Conservation (phyloP, 2,329 filamentous ascomycete genomes). For the Exophiala viscosa region DNA sequence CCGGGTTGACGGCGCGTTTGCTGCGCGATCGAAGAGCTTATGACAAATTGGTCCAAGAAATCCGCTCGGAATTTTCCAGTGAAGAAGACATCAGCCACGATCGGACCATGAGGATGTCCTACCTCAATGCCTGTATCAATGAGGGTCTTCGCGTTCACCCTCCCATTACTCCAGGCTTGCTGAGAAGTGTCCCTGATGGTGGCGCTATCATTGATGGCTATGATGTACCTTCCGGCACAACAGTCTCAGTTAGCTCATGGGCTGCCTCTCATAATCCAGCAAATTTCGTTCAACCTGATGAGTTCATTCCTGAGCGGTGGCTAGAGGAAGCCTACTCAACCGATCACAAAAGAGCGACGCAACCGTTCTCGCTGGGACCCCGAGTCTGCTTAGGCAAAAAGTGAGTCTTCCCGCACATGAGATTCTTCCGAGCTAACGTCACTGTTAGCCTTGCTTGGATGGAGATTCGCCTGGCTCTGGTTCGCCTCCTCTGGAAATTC, state of each 20-base stretch:
- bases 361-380: conserved; percentile 48
- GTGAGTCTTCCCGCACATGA: conserved; percentile 33
- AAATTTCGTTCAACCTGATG: conserved; percentile 26
- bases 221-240: conserved; percentile 23
- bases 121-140: conserved; percentile 42
- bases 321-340: conserved; percentile 34
- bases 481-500: background rate
- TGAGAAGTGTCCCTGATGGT: conserved; percentile 37
- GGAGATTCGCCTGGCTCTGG: background rate
- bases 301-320: conserved; percentile 44
- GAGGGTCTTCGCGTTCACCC: conserved; percentile 45
- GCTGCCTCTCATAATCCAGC: conserved; percentile 13
- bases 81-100: conserved; percentile 40
- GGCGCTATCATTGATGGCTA: conserved; percentile 24
- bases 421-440: background rate
- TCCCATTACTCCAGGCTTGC: conserved; percentile 23
- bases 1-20: conserved; percentile 42
- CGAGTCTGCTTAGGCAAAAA: conserved; percentile 31
- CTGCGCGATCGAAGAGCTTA: conserved; percentile 33
- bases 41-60: conserved; percentile 37
- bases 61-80: conserved; percentile 37
- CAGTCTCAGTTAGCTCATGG: conserved; percentile 44
- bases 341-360: conserved; percentile 45
- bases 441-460: background rate
- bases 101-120: conserved; percentile 33